Evolutionary conservation across 805 yeast species (phyloP).

Genomic region (Zygotorulaspora sp.): DNA sequence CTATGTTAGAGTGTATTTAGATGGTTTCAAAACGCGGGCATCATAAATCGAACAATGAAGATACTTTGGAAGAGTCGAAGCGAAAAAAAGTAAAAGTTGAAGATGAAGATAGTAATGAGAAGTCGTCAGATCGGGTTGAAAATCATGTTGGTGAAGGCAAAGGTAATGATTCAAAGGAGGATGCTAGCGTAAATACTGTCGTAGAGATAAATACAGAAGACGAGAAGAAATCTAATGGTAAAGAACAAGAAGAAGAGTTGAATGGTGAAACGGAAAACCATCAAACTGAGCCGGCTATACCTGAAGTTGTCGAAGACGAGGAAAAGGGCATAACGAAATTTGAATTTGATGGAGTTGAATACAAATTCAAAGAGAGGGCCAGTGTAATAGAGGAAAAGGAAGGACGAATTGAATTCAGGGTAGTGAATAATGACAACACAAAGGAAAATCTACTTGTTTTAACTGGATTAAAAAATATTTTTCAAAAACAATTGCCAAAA

Average conservation of each 20-base stretch:
- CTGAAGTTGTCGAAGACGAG: conserved; percentile 26
- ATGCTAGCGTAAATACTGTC: conserved; percentile 20
- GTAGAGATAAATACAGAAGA: conserved; percentile 18
- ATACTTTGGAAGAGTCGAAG: conserved; percentile 11
- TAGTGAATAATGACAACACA: conserved; percentile 90
- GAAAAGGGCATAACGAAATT: conserved; percentile 39
- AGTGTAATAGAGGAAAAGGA: conserved; percentile 92
- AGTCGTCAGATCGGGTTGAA: not conserved
- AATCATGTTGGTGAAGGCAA: conserved; percentile 8
- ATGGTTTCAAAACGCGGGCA: conserved; percentile 17
- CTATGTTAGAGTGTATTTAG: conserved; percentile 1
- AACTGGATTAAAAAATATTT: conserved; percentile 92
- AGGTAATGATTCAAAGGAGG: conserved; percentile 24
- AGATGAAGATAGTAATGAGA: conserved; percentile 1
- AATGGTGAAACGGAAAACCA: conserved; percentile 11
- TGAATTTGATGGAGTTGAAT: conserved; percentile 64
- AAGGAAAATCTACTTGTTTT: conserved; percentile 83
- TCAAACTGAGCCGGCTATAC: conserved; percentile 25
- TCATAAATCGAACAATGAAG: conserved; percentile 11
- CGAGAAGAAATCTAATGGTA: conserved; percentile 24
- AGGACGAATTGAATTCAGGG: conserved; percentile 90
- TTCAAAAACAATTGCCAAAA: conserved; percentile 95
- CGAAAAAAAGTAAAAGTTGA: conserved; percentile 11
- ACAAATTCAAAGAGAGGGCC: conserved; percentile 86
- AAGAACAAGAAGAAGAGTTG: conserved; percentile 11